phyloP scores from a whole-genome alignment of 1,284 basidiomycete genomes.

The Boletus austroedulis region DNA sequence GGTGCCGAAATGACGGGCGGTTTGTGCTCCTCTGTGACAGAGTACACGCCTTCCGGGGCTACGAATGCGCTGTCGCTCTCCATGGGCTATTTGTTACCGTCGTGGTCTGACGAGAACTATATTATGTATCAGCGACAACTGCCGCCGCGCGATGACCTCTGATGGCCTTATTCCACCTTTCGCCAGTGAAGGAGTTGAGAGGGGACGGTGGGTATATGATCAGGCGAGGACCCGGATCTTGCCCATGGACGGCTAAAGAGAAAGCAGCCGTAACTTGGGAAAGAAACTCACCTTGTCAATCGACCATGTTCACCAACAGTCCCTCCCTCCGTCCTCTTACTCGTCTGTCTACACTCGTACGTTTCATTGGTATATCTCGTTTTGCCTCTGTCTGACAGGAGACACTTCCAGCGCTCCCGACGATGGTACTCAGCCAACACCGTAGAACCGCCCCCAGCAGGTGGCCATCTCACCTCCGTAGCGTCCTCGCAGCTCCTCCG shows the following conservation, averaged over 20 bases:
- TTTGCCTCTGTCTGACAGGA: neutral
- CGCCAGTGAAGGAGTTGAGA: neutral
- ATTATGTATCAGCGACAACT: neutral
- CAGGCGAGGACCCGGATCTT: conserved; percentile 30
- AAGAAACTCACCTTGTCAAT: conserved; percentile 7
- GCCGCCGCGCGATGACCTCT: neutral
- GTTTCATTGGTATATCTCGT: conserved; percentile 5
- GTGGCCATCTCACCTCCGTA: conserved; percentile 68
- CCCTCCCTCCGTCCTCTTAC: conserved; percentile 17
- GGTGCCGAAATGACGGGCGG: conserved; percentile 50
- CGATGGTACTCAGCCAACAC: conserved; percentile 45
- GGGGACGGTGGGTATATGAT: neutral
- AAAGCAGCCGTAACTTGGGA: neutral
- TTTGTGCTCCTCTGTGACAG: conserved; percentile 81
- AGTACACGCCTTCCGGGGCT: conserved; percentile 84
- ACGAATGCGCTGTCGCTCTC: conserved; percentile 80
- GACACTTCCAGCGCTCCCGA: conserved; percentile 7
- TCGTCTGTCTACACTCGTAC: conserved; percentile 23
- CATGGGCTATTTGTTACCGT: conserved; percentile 41
- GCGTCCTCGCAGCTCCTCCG: conserved; percentile 62
- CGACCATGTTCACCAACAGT: conserved; percentile 23
- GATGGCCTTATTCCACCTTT: neutral
- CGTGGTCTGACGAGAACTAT: conserved; percentile 17
- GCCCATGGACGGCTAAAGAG: conserved; percentile 2
- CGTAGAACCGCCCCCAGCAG: conserved; percentile 64